Evolutionary conservation across 148 eudicot species (phyloP).

Genomic region (Rhododendron kiyosumense): DNA sequence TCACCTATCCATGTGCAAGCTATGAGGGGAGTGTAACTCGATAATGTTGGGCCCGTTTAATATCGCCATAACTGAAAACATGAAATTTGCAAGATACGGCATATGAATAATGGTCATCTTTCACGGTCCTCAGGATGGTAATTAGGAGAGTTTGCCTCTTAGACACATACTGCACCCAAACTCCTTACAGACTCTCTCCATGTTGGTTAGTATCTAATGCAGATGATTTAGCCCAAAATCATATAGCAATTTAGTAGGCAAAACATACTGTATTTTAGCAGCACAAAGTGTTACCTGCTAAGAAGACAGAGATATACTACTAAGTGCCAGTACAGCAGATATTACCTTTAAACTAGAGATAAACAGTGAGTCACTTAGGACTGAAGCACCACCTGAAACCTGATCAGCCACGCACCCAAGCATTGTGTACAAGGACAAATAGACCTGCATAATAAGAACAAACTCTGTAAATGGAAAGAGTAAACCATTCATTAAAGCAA

Average conservation of each 20-base stretch:
- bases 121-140: background rate
- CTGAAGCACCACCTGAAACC: slow-evolving; percentile 32
- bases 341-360: slow-evolving; percentile 74
- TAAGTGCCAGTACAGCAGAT: background rate
- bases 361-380: slow-evolving; percentile 49
- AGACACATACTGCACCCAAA: background rate
- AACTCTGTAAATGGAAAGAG: background rate
- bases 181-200: background rate
- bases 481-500: background rate
- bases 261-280: background rate
- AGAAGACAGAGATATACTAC: background rate
- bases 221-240: background rate
- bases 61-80: background rate
- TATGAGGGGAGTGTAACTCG: background rate
- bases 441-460: slow-evolving; percentile 54
- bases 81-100: background rate
- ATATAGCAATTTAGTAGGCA: background rate
- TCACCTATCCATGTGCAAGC: background rate
- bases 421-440: slow-evolving; percentile 68
- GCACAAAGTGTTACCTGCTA: background rate
- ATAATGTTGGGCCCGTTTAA: background rate
- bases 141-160: background rate
- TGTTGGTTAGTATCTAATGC: background rate
- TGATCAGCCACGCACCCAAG: slow-evolving; percentile 67
- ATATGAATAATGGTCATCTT: background rate